Evolutionary conservation across 75 land plant genomes (phyloP), one percentile per base, ranked within the genome.

Genomic region (Larix kaempferi): DNA sequence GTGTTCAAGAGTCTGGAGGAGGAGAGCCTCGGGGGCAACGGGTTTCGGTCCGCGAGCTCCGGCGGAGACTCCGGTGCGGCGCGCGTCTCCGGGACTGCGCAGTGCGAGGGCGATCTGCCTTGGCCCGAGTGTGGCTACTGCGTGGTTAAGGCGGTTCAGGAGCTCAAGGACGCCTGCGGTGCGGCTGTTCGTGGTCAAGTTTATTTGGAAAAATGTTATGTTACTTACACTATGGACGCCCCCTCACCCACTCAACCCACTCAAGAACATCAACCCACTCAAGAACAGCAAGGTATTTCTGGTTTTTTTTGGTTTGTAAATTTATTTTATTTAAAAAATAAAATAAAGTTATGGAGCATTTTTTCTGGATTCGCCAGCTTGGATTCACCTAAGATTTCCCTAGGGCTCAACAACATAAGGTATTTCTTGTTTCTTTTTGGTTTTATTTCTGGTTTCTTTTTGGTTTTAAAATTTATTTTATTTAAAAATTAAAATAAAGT

Each of bases 21-120:
- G 27, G 90, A 88, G 0, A 75, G 86, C 8, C 59, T 56, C 2
- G 76, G 66, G 21, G 78, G 85, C 12, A 64, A 75, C 19, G 78
- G 87, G 26, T 86, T 86, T 41, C 86, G 82, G 52, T 80, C 83
- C 3, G 80, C 88, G 3, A 84, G 59, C 61, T 86, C 84, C 59
- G 75, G 74, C 33, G 57, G 69, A 1, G 84, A 86, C 19, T 86
- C 82, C 58, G 83, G 74, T 21, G 73, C 86, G 78, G 23, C 52
- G 49, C 49, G 66, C 0, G 85, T 91, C 14, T 91, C 82, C 64
- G 86, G 80, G 33, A 69, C 84, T 59, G 90, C 83, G 62, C 93
- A 91, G 73, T 91, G 93, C 77, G 82, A 88, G 59, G 90, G 88
- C 2, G 93, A 91, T 74, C 57, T 91, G 52, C 78, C 88, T 0